Conservation (phyloP, 129 eudicot genomes). For the Mikania micrantha region DNA sequence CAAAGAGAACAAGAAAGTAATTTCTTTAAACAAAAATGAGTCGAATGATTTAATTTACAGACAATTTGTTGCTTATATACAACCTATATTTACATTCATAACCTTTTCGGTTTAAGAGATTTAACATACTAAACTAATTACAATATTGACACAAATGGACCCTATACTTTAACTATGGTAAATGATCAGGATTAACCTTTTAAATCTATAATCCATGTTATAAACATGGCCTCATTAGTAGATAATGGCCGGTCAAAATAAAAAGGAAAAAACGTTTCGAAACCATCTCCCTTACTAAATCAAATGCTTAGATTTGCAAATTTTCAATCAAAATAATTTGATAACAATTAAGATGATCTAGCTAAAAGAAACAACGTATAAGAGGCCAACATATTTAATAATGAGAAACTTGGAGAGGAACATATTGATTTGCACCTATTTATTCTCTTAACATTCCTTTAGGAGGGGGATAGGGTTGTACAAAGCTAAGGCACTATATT, state of each 20-base stretch:
- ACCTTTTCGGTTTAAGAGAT: too few relatives aligned
- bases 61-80: too few relatives aligned
- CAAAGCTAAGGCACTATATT: not conserved
- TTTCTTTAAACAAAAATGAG: too few relatives aligned
- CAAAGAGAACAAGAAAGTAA: too few relatives aligned
- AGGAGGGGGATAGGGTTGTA: not conserved
- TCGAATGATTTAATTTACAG: too few relatives aligned
- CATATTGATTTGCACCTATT: not conserved
- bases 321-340: not conserved
- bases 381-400: not conserved
- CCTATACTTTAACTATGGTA: too few relatives aligned
- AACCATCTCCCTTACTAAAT: not conserved
- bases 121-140: too few relatives aligned
- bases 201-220: not conserved
- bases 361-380: not conserved
- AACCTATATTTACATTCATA: too few relatives aligned
- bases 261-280: not conserved
- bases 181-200: too few relatives aligned
- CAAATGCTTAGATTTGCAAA: not conserved
- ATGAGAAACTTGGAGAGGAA: not conserved
- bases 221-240: not conserved
- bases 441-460: not conserved
- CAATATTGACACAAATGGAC: too few relatives aligned
- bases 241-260: too few relatives aligned
- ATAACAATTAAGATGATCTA: not conserved